phyloP scores from a whole-genome alignment of 495 filamentous ascomycete genomes.

The Daldinia caldariorum region DNA sequence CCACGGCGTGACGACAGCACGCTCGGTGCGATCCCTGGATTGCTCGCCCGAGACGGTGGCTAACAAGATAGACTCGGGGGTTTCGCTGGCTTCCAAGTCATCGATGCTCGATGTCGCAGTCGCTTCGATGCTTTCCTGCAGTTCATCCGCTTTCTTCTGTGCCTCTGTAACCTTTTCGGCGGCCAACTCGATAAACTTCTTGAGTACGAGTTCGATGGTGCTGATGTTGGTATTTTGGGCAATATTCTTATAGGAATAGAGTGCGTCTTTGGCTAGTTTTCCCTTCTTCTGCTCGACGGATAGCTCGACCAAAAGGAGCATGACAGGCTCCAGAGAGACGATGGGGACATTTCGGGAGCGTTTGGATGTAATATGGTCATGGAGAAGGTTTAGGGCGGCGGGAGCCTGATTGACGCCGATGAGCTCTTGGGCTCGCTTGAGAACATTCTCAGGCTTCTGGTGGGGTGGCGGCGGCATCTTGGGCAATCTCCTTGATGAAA shows the following conservation, averaged over 20 bases:
- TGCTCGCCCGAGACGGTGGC: conserved; percentile 98
- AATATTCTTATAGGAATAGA: conserved; percentile 99
- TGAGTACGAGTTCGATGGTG: conserved; percentile 96
- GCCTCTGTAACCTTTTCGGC: conserved; percentile 96
- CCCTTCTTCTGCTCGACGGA: conserved; percentile 97
- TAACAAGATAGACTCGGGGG: conserved; percentile 95
- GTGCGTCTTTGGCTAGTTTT: conserved; percentile 96
- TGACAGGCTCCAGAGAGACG: conserved; percentile 94
- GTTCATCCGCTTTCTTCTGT: conserved; percentile 93
- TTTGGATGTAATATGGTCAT: conserved; percentile 99
- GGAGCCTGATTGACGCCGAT: conserved; percentile 94
- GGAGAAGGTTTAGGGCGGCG: conserved; percentile 91
- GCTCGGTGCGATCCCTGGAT: conserved; percentile 93
- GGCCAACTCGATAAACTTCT: conserved; percentile 96
- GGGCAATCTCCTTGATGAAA: conserved; percentile 49
- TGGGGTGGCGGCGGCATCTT: conserved; percentile 91
- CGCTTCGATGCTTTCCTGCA: conserved; percentile 86
- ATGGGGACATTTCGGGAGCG: conserved; percentile 97
- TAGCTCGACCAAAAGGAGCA: conserved; percentile 96
- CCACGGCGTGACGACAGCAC: conserved; percentile 98
- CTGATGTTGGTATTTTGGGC: conserved; percentile 98
- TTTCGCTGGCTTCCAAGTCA: conserved; percentile 96
- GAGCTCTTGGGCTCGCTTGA: conserved; percentile 97
- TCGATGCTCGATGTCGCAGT: conserved; percentile 75
- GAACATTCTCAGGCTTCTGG: conserved; percentile 98